Conservation (phyloP, 805 yeast species). For the Cyberlindnera misumaiensis region DNA sequence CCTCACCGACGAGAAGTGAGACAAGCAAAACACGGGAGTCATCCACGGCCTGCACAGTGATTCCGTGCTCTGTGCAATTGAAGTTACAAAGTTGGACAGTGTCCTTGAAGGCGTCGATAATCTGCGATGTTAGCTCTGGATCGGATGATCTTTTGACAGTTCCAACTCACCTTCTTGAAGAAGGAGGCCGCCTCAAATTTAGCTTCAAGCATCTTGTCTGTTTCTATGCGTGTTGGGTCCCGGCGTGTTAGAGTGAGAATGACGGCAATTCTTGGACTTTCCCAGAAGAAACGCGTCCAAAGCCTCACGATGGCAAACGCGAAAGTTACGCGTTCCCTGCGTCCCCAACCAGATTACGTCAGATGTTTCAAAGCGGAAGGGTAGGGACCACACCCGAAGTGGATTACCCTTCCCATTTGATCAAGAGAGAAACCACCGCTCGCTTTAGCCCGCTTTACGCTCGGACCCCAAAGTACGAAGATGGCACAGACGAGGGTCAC, state of each 20-base stretch:
- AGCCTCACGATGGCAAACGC: not conserved
- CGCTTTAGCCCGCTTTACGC: too few species aligned
- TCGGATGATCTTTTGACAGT: constrained; percentile 24
- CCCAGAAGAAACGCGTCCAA: constrained; percentile 1
- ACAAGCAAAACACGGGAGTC: constrained; percentile 93
- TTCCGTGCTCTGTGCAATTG: constrained; percentile 92
- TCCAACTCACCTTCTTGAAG: constrained; percentile 52
- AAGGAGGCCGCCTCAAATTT: constrained; percentile 90
- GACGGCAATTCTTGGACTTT: not conserved
- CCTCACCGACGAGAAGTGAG: constrained; percentile 78
- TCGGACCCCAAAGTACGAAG: not conserved
- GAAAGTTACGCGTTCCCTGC: not conserved
- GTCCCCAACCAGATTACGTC: not conserved
- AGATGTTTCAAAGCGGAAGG: not conserved
- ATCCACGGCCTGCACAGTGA: constrained; percentile 95
- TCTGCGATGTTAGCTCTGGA: constrained; percentile 27
- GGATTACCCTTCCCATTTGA: too few species aligned
- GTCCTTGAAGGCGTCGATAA: constrained; percentile 90
- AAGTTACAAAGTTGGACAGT: constrained; percentile 93
- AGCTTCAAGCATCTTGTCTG: constrained; percentile 82
- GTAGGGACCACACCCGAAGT: too few species aligned
- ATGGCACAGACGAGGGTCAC: constrained; percentile 5
- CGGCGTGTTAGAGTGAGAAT: not conserved
- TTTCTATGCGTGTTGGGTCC: not conserved
- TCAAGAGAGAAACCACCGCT: too few species aligned